Evolutionary conservation across 139 green algal species (phyloP).

Genomic region (Tetradesmus obliquus): DNA sequence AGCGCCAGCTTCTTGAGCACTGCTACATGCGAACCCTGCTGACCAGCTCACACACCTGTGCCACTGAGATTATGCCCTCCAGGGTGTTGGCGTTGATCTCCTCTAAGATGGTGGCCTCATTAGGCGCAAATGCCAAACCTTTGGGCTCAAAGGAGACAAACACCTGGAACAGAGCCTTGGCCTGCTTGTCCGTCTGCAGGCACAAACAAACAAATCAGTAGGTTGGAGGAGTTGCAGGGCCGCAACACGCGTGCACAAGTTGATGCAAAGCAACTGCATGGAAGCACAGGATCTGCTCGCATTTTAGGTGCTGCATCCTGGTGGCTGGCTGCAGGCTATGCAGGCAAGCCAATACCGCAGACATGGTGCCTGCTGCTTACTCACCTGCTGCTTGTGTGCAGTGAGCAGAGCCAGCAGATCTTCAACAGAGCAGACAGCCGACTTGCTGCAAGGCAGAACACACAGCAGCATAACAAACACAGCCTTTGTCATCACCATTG

Average conservation of each 20-base stretch:
- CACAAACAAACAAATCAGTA: background rate
- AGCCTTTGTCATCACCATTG: background rate
- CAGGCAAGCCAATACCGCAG: background rate
- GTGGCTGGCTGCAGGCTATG: background rate
- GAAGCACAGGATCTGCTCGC: background rate
- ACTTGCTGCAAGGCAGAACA: background rate
- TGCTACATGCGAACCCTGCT: background rate
- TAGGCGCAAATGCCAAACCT: slow-evolving; percentile 72
- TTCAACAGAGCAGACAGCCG: slow-evolving; percentile 9
- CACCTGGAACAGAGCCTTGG: slow-evolving; percentile 79
- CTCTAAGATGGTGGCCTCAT: slow-evolving; percentile 64
- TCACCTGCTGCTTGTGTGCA: slow-evolving; percentile 44
- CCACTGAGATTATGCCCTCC: slow-evolving; percentile 67
- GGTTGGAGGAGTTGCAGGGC: background rate
- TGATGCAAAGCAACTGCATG: background rate
- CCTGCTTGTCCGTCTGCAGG: slow-evolving; percentile 70
- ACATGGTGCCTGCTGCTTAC: background rate
- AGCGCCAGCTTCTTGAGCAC: too few relatives aligned
- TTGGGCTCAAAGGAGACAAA: slow-evolving; percentile 70
- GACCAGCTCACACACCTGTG: slow-evolving; percentile 35
- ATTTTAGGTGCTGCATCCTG: too few relatives aligned
- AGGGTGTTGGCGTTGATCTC: slow-evolving; percentile 76
- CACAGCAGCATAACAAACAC: background rate
- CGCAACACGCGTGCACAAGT: background rate
- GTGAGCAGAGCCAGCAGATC: slow-evolving; percentile 34